Percentiles rank a stretch among this genome's conserved stretches.
phyloP scores from a whole-genome alignment of 2,329 filamentous ascomycete species.

The Gliomastix tumulicola region DNA sequence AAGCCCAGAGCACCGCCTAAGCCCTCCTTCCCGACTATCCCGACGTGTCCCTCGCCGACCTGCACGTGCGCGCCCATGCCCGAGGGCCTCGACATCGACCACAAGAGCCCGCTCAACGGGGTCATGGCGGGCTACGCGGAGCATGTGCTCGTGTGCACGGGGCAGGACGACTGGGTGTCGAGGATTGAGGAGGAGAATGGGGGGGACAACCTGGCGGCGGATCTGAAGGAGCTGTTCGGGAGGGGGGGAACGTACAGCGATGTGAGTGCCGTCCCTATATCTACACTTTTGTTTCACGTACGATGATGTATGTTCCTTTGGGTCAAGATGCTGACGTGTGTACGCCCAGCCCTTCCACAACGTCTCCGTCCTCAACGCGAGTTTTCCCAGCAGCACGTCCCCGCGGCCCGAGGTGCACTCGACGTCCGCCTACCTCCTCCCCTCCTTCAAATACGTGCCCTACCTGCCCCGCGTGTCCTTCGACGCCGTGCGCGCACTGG shows the following conservation, averaged over 20 bases:
- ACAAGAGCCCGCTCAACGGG: constrained; percentile 61
- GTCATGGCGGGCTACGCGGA: constrained; percentile 73
- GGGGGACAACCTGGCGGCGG: constrained; percentile 59
- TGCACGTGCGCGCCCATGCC: constrained; percentile 69
- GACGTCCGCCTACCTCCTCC: constrained; percentile 69
- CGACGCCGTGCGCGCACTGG: constrained; percentile 47
- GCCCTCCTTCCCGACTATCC: constrained; percentile 40
- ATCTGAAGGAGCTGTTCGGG: constrained; percentile 64
- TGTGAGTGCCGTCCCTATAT: constrained; percentile 36
- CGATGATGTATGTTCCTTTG: no score
- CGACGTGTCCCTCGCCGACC: constrained; percentile 65
- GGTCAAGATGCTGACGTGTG: neutral
- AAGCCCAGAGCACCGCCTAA: constrained; percentile 13
- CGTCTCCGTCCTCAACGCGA: constrained; percentile 68
- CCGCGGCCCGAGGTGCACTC: constrained; percentile 36
- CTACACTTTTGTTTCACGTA: neutral
- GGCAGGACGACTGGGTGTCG: constrained; percentile 72
- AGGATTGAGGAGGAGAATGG: constrained; percentile 76
- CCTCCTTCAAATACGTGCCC: constrained; percentile 75
- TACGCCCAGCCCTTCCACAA: constrained; percentile 69
- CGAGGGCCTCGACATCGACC: constrained; percentile 67
- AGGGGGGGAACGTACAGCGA: constrained; percentile 60
- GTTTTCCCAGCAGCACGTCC: constrained; percentile 55
- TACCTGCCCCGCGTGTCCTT: constrained; percentile 58
- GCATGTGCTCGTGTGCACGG: constrained; percentile 79